These are phyloP conservation scores for Trichophyton verrucosum DNA, from an alignment of 2,329 filamentous ascomycete species.

Conservation along the genomic window DNA sequence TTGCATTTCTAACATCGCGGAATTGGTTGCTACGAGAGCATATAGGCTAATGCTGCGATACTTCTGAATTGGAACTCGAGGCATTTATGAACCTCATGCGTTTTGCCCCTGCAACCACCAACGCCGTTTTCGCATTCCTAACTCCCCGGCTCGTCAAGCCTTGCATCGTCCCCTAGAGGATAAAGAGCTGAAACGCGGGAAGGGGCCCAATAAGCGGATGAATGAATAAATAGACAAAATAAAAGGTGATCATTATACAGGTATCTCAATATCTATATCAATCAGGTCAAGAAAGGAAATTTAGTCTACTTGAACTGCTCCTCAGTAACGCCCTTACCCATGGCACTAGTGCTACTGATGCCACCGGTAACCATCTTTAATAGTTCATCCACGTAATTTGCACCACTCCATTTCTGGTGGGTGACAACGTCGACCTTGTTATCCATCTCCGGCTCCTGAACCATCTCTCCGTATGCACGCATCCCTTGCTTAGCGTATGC, in stretches of 20 bases:
- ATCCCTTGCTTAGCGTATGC: conserved; percentile 75
- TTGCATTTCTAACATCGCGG: too few relatives aligned
- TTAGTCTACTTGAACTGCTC: conserved; percentile 66
- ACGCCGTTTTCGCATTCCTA: too few relatives aligned
- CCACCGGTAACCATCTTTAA: conserved; percentile 96
- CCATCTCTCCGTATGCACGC: conserved; percentile 91
- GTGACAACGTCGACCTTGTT: conserved; percentile 84
- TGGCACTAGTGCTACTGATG: conserved; percentile 80
- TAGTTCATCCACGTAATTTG: conserved; percentile 86
- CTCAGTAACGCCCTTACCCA: conserved; percentile 96
- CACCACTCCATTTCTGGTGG: conserved; percentile 98
- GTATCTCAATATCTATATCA: background rate
- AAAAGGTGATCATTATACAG: background rate
- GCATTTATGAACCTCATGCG: too few relatives aligned
- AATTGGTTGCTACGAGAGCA: too few relatives aligned
- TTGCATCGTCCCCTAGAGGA: too few relatives aligned
- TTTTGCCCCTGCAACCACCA: too few relatives aligned
- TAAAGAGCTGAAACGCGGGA: too few relatives aligned
- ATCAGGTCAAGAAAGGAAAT: background rate
- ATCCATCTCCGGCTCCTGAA: conserved; percentile 96
- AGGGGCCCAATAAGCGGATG: too few relatives aligned
- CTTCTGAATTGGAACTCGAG: too few relatives aligned
- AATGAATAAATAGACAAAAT: background rate
- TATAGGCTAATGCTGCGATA: too few relatives aligned
- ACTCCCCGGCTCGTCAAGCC: too few relatives aligned